These are phyloP conservation scores for Mrakia hoshinonis DNA, from an alignment of 768 basidiomycete genomes.

Conservation along the genomic window DNA sequence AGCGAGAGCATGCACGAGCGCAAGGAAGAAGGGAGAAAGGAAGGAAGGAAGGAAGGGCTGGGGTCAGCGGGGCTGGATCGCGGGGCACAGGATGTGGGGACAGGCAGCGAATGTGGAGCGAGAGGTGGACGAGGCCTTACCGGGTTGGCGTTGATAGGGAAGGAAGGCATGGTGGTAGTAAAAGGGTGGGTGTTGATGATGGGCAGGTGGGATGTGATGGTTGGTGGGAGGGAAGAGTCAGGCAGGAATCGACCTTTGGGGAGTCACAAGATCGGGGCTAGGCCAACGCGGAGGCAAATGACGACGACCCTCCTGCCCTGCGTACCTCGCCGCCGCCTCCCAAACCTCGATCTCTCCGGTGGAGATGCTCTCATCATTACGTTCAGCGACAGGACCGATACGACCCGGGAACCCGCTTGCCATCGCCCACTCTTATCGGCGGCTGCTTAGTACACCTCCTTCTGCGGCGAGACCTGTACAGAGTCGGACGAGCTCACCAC, in stretches of 20 bases:
- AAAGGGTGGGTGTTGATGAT: slow-evolving; percentile 13
- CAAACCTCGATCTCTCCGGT: too few relatives aligned
- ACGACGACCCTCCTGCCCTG: too few relatives aligned
- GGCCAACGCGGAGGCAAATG: too few relatives aligned
- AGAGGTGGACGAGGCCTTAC: neutral
- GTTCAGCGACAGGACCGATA: too few relatives aligned
- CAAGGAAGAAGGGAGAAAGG: neutral
- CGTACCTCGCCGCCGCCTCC: too few relatives aligned
- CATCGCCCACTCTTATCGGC: neutral
- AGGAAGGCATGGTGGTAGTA: slow-evolving; percentile 16
- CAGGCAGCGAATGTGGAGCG: neutral
- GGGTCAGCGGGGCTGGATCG: neutral
- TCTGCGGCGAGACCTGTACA: too few relatives aligned
- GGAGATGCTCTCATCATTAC: too few relatives aligned
- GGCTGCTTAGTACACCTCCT: neutral
- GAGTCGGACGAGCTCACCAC: too few relatives aligned
- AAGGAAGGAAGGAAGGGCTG: neutral
- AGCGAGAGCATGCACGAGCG: too few relatives aligned
- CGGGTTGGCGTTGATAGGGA: slow-evolving; percentile 8
- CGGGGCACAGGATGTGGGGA: neutral
- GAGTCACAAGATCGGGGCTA: too few relatives aligned
- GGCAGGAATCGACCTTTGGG: neutral
- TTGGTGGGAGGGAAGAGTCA: neutral
- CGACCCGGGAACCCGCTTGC: too few relatives aligned
- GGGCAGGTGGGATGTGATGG: neutral